A percentile compares a stretch with the other conserved stretches of the same genome.
Evolutionary conservation across 305 asterid species (phyloP).

Genomic region (Fraxinus baroniana): DNA sequence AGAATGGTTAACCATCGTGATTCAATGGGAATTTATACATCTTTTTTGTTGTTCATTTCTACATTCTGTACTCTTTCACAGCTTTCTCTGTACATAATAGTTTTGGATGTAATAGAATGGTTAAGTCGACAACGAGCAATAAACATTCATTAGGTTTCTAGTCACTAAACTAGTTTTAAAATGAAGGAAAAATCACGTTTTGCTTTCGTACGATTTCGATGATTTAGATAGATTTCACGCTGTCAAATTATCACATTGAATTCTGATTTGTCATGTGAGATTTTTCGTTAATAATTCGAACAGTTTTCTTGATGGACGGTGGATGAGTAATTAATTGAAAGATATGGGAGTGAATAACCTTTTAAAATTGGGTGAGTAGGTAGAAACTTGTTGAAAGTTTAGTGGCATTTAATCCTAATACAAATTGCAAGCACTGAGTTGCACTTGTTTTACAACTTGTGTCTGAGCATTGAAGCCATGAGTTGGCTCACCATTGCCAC

Average conservation of each 20-base stretch:
- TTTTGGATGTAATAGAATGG: neutral
- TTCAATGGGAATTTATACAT: neutral
- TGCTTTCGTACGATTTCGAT: neutral
- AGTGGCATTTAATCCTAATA: neutral
- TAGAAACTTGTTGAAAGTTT: neutral
- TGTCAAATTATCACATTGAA: neutral
- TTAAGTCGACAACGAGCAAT: neutral
- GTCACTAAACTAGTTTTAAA: neutral
- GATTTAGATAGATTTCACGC: neutral
- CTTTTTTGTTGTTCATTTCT: neutral
- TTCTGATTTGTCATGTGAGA: neutral
- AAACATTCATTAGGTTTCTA: neutral
- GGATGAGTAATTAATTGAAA: neutral
- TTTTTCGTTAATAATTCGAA: neutral
- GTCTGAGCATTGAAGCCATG: neutral
- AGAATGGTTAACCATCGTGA: neutral
- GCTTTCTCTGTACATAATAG: neutral
- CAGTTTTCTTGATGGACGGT: neutral
- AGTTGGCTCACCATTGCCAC: neutral
- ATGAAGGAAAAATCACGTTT: neutral
- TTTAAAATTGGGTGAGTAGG: neutral
- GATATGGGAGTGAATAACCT: neutral
- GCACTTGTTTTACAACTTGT: neutral
- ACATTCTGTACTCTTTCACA: conserved; percentile 9
- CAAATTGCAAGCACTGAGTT: neutral